Conservation (phyloP, 768 basidiomycete species). For the Phlebiopsis flavidoalba region DNA sequence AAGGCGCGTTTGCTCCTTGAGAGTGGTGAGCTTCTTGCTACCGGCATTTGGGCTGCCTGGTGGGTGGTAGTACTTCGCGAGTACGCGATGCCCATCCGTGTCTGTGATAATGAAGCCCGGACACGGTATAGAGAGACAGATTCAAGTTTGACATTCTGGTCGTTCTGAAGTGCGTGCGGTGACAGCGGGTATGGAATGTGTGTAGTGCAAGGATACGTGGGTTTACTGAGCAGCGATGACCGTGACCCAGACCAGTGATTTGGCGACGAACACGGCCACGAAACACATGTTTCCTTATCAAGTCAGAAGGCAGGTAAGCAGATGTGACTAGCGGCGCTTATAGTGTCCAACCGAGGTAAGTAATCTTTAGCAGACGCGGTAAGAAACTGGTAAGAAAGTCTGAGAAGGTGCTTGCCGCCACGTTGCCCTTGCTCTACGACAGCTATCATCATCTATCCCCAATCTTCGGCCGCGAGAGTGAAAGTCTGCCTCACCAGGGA, state of each 20-base stretch:
- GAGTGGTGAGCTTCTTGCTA: conserved; percentile 51
- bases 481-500: too few relatives aligned
- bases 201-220: background rate
- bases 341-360: background rate
- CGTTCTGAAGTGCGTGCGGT: too few relatives aligned
- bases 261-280: background rate
- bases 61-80: conserved; percentile 94
- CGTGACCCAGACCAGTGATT: too few relatives aligned
- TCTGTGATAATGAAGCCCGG: conserved; percentile 90
- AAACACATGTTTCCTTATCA: background rate
- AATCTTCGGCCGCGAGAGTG: too few relatives aligned
- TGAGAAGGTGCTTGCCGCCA: background rate
- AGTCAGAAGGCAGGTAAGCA: background rate
- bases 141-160: conserved; percentile 42
- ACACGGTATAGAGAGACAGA: conserved; percentile 81
- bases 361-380: background rate
- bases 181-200: background rate
- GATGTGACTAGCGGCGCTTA: background rate
- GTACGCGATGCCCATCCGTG: conserved; percentile 89
- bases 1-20: conserved; percentile 95
- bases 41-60: conserved; percentile 57
- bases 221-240: background rate
- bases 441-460: too few relatives aligned
- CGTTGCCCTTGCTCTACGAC: background rate
- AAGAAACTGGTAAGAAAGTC: background rate